A percentile compares a stretch with the other conserved stretches of the same genome.
Evolutionary conservation across 305 asterid genomes (phyloP).

Genomic region (Fraxinus platypoda): DNA sequence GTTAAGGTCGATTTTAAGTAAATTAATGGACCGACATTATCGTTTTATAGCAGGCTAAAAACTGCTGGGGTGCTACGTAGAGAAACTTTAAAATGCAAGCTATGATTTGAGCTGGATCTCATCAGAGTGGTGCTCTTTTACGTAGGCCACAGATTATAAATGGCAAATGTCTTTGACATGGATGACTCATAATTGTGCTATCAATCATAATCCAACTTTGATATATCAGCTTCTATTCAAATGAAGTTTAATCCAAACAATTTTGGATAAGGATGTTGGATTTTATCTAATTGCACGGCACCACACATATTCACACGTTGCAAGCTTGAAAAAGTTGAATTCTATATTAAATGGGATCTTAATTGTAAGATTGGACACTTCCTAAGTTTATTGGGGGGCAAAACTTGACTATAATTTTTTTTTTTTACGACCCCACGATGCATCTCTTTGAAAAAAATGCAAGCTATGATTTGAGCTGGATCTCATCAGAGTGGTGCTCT

Average conservation of each 20-base stretch:
- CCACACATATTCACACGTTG: neutral
- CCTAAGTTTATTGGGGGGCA: neutral
- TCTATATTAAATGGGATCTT: neutral
- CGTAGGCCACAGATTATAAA: neutral
- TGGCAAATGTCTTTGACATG: neutral
- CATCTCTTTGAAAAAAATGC: neutral
- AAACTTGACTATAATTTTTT: too few species aligned
- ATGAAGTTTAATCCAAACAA: neutral
- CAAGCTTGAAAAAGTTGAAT: neutral
- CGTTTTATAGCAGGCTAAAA: too few species aligned
- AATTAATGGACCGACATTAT: neutral
- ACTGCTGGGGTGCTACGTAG: too few species aligned
- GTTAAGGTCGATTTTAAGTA: neutral
- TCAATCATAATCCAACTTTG: neutral
- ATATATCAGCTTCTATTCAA: too few species aligned
- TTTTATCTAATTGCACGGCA: neutral
- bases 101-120: neutral
- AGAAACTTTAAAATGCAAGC: neutral
- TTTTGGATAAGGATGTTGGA: neutral
- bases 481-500: neutral
- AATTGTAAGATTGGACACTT: neutral
- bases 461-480: neutral
- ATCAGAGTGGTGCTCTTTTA: neutral
- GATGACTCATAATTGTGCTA: neutral
- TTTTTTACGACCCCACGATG: neutral